Percentiles rank a stretch among this genome's conserved stretches.
Conservation (phyloP, 805 yeast species). For the Blastobotrys robertii region DNA sequence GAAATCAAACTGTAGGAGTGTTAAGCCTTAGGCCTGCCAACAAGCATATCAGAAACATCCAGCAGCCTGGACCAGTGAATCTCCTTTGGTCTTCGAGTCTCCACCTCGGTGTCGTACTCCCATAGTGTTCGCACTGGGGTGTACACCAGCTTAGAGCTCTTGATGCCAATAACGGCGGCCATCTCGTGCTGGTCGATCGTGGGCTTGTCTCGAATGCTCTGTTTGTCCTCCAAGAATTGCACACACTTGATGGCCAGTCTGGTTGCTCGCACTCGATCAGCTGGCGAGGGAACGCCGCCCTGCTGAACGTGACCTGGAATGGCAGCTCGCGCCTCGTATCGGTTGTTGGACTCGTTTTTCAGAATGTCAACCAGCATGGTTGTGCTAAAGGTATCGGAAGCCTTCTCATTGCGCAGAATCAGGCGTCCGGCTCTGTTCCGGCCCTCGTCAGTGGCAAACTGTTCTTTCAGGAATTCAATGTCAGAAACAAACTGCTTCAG, state of each 20-base stretch:
- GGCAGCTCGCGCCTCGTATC: slow-evolving; percentile 87
- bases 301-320: slow-evolving; percentile 98
- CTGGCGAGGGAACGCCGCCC: slow-evolving; percentile 90
- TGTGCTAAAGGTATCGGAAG: slow-evolving; percentile 75
- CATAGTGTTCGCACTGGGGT: slow-evolving; percentile 66
- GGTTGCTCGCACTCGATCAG: slow-evolving; percentile 84
- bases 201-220: slow-evolving; percentile 9
- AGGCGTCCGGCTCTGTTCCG: slow-evolving; percentile 77
- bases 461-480: slow-evolving; percentile 54
- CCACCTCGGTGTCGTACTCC: slow-evolving; percentile 77
- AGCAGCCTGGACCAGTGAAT: slow-evolving; percentile 75
- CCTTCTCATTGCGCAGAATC: slow-evolving; percentile 72
- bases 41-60: slow-evolving; percentile 75
- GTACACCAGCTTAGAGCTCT: slow-evolving; percentile 65
- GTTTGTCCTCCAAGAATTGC: slow-evolving; percentile 66
- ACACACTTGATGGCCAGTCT: slow-evolving; percentile 86
- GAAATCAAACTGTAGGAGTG: background rate
- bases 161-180: slow-evolving; percentile 72
- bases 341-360: slow-evolving; percentile 63
- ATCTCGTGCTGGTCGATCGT: slow-evolving; percentile 7
- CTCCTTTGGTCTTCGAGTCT: slow-evolving; percentile 76
- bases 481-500: slow-evolving; percentile 66
- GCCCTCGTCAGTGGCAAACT: slow-evolving; percentile 67
- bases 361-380: slow-evolving; percentile 76
- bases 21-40: slow-evolving; percentile 28